Evolutionary conservation across 805 yeast genomes (phyloP), one percentile per base, ranked within the genome.

Genomic region (Lipomyces chichibuensis): DNA sequence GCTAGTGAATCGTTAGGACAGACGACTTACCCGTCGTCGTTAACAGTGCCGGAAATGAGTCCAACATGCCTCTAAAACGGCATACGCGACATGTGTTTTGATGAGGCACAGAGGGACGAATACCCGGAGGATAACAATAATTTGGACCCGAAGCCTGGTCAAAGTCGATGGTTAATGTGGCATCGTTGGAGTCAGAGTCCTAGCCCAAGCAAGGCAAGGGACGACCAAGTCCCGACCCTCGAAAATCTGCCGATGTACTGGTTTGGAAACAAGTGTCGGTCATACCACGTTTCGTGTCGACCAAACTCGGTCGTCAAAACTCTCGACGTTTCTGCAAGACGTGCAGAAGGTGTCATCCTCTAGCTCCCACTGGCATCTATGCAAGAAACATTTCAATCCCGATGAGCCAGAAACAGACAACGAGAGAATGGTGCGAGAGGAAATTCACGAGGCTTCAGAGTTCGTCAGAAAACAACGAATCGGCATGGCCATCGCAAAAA

Each of bases 351-450:
- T 9, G 8, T 43, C 29, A 23, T 57, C 59, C 29, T 14, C 49
- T 11, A 37, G 27, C 25, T 14, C 39, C 25, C 9, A 23, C 13
- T 35, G 65, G 8, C 3, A 27, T 5, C 29, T 65, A 17, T 65
- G 62, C 35, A 32, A 32, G 32, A 39, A 58, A 56, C 54, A 59
- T 46, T 65, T 57, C 57, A 53, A 65, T 27, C 68, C 68, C 7
- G 58, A 64, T 29, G 66, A 65, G 3, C 69, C 69, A 9, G 69
- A 66, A 39, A 62, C 69, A 7, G 69, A 67, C 23, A 64, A 62
- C 7, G 70, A 67, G 25, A 37, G 64, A n/a, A 27, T 37, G 39
- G 56, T 57, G 20, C 54, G 69, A n/a, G 66, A 52, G n/a, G 59
- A 55, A 25, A 20, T 64, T 13, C n/a, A 43, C 8, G 56, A 25